phyloP scores from a whole-genome alignment of 2,329 filamentous ascomycete genomes.

The Rosellinia necatrix region DNA sequence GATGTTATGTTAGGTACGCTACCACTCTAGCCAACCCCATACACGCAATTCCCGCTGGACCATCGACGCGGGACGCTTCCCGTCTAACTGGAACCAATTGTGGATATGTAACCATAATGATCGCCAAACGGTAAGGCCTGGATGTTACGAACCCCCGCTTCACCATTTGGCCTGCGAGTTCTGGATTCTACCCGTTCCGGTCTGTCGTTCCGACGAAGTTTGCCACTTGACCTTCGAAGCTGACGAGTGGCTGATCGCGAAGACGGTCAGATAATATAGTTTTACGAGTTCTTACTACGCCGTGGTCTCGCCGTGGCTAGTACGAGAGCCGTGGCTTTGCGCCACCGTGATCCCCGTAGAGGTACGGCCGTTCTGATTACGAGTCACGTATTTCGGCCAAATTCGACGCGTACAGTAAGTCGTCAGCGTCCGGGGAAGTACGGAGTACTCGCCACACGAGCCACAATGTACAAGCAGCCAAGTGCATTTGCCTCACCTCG shows the following conservation, averaged over 20 bases:
- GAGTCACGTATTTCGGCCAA: constrained; percentile 7
- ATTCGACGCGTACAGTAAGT: background rate
- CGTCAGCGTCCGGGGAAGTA: constrained; percentile 8
- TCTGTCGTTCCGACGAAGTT: too few species aligned
- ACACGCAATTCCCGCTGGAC: constrained; percentile 6
- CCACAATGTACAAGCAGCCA: constrained; percentile 21
- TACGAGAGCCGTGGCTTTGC: background rate
- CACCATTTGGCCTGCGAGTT: constrained; percentile 6
- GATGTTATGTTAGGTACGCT: too few species aligned
- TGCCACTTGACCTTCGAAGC: background rate
- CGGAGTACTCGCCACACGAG: too few species aligned
- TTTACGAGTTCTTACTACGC: background rate
- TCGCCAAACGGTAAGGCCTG: constrained; percentile 5
- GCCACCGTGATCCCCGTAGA: background rate
- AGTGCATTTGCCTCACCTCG: constrained; percentile 13
- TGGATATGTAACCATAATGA: constrained; percentile 12
- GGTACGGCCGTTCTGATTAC: constrained; percentile 16
- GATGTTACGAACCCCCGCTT: constrained; percentile 9
- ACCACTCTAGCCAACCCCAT: constrained; percentile 2
- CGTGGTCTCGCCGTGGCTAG: constrained; percentile 4
- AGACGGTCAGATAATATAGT: too few species aligned
- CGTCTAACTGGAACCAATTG: constrained; percentile 8
- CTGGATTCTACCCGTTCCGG: constrained; percentile 8
- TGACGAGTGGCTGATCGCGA: background rate
- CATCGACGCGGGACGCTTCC: constrained; percentile 15